Evolutionary conservation across 495 filamentous ascomycete genomes (phyloP), one percentile per base, ranked within the genome.

Genomic region (Podospora fimiseda): DNA sequence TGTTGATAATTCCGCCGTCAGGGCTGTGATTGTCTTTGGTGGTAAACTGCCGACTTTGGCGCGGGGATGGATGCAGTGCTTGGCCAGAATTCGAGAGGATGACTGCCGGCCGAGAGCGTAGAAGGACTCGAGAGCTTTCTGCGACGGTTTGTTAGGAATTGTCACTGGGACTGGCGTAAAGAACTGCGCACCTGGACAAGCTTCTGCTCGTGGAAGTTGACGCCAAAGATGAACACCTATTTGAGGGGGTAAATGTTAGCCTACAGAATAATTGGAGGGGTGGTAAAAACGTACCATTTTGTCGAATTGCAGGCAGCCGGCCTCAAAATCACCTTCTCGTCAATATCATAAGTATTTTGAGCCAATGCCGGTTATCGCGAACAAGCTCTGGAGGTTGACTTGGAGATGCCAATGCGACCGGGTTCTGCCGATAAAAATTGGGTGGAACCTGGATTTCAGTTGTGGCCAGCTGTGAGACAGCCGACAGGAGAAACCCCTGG

Each of bases 121-220:
- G 82, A 97, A 96, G 44, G 74, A 73, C 70, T 91, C 75, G 50
- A 97, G 85, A 13, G 87, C 83, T 79, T 85, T 87, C 89, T 96
- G 64, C 18, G 27, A 50, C 42, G 46, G n/a, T 2, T 27, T 48
- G 40, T 50, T 44, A 33, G 43, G 47, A 48, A 45, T 18, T 20
- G 18, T 18, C 48, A 15, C 23, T 9, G 33, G 21, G 44, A 19
- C n/a, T n/a, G n/a, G 53, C 14, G 41, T n/a, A 16, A 24, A 55
- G 20, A 40, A 22, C 46, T 64, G 56, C 81, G 59, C 79, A 86
- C 90, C 79, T 85, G 87, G 67, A 96, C 80, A 55, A 95, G 78
- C 63, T 82, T 83, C 54, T 73, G 67, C 72, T 96, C 93, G 58
- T 82, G 72, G 80, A 97, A 95, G 74, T 85, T 89, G 68, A 85